Conservation (phyloP, 2,329 filamentous ascomycete genomes). For the Chrysoporthe deuterocubensis region DNA sequence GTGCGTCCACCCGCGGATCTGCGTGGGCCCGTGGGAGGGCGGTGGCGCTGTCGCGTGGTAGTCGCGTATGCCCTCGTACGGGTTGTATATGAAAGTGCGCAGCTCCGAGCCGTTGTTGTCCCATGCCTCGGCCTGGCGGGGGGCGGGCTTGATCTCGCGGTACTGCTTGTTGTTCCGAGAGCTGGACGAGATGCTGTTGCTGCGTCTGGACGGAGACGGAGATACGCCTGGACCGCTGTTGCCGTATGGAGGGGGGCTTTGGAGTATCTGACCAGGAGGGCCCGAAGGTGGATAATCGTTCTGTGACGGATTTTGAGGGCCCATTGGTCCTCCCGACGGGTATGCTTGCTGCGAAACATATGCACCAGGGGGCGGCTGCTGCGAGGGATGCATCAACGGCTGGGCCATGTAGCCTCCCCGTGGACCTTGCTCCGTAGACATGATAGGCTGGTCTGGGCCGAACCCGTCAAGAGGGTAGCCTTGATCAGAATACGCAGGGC, state of each 20-base stretch:
- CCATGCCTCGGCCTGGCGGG: slow-evolving; percentile 53
- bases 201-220: slow-evolving; percentile 34
- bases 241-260: slow-evolving; percentile 27
- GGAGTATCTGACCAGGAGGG: slow-evolving; percentile 19
- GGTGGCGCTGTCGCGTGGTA: slow-evolving; percentile 59
- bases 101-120: slow-evolving; percentile 53
- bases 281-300: slow-evolving; percentile 15
- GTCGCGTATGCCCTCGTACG: slow-evolving; percentile 61
- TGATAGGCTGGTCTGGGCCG: slow-evolving; percentile 27
- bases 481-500: slow-evolving; percentile 22
- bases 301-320: slow-evolving; percentile 11
- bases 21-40: slow-evolving; percentile 58
- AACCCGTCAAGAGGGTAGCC: slow-evolving; percentile 25
- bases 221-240: slow-evolving; percentile 33
- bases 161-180: slow-evolving; percentile 45
- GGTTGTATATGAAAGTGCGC: slow-evolving; percentile 62
- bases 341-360: slow-evolving; percentile 20
- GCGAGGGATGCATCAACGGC: slow-evolving; percentile 19
- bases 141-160: slow-evolving; percentile 62
- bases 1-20: slow-evolving; percentile 61
- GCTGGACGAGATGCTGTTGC: slow-evolving; percentile 40
- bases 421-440: slow-evolving; percentile 26
- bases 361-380: slow-evolving; percentile 21
- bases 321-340: slow-evolving; percentile 13
- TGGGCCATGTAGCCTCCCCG: slow-evolving; percentile 27